phyloP scores from a whole-genome alignment of 192 early-diverging fungal species.

The Cetraspora pellucida region DNA sequence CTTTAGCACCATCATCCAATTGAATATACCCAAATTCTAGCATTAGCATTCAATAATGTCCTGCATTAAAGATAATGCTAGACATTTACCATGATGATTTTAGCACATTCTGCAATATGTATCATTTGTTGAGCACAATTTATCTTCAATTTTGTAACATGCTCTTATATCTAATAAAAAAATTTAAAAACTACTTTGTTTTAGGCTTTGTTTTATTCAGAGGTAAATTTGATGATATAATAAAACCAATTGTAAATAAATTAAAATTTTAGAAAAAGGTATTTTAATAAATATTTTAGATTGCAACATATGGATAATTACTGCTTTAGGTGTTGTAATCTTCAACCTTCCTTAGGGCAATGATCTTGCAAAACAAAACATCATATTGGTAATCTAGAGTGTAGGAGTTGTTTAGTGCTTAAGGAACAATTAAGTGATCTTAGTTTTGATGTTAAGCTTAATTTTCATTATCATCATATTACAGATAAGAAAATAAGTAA shows the following conservation, averaged over 20 bases:
- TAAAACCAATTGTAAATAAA: not conserved
- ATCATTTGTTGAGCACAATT: not conserved
- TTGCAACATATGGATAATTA: not conserved
- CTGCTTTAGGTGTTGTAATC: not conserved
- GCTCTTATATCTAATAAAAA: not conserved
- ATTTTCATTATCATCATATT: not conserved
- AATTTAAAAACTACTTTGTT: not conserved
- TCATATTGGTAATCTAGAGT: not conserved
- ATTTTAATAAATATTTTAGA: not conserved
- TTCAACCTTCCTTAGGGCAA: not conserved
- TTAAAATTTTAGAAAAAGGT: not conserved
- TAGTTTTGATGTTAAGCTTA: not conserved
- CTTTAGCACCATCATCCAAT: no score
- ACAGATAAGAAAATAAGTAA: not conserved
- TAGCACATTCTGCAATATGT: not conserved
- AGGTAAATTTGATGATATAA: not conserved
- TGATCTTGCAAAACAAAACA: not conserved
- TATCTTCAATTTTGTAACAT: not conserved
- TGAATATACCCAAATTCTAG: not conserved
- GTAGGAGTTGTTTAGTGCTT: not conserved
- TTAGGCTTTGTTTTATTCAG: not conserved
- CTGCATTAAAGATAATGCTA: not conserved
- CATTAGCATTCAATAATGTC: not conserved
- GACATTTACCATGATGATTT: not conserved
- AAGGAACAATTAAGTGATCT: not conserved